Base-by-base conservation (phyloP, 2,329 filamentous ascomycete species). In the Huntiella decipiens region DNA sequence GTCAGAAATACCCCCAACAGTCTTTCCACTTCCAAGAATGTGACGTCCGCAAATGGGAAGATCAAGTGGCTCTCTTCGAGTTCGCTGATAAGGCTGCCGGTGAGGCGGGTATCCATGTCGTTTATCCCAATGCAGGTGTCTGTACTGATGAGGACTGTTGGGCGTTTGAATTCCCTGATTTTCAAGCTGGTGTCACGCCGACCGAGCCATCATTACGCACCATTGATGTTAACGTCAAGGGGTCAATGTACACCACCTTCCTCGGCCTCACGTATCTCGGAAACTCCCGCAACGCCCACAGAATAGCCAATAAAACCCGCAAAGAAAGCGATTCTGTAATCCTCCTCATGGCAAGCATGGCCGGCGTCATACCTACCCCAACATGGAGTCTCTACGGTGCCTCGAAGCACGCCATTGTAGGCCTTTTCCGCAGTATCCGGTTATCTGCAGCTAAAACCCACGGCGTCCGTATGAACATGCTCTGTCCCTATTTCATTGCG, bases 101-200 rank as follows among this genome's bases (percentile, higher is more conserved):
- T 66, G 10, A 68, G 80, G 22, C 22, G 22, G 22, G 22, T 28
- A 28, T 28, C 51, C 74, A 81, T 57, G 63, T 67, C 13, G 75
- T 80, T 4, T 73, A 80, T 38, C 74, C 77, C 50, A 80, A 79
- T 55, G 78, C 78, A 0, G 79, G 78, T 39, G 70, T 81, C 63
- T 66, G 45, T 49, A 57, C 31, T 49, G 53, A n/a, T 47, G 47
- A 37, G 52, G 55, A 15, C 1, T 54, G 56, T 22, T 52, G 51
- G 4, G 35, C 42, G 33, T 68, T 78, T 50, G 71, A 74, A 56
- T 52, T 57, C 38, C 71, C 71, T 0, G 52, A 51, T 17, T 59
- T 63, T 47, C 59, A 68, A 36, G 63, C 68, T 44, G 58, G 58
- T 5, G 55, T 28, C 55, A 12, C 61, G 67, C 1, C 57, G 33